A percentile compares a stretch with the other conserved stretches of the same genome.
Evolutionary conservation across 768 basidiomycete species (phyloP).

Genomic region (Filobasidium wieringae): DNA sequence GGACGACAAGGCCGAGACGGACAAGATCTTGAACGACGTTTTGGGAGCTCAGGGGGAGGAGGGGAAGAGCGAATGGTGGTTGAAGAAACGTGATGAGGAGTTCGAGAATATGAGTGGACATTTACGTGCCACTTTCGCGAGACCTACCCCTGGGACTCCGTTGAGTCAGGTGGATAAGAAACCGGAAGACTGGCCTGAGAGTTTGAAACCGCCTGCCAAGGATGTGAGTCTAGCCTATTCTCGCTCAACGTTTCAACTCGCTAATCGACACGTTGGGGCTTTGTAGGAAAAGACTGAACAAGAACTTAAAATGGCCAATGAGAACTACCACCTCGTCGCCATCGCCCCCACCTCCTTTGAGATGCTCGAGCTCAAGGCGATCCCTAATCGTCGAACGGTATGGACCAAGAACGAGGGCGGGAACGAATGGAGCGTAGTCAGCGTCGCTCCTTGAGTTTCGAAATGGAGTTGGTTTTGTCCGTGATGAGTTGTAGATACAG

Average conservation of each 20-base stretch:
- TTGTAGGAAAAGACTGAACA: constrained; percentile 28
- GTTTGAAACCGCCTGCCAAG: constrained; percentile 19
- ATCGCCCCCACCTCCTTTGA: constrained; percentile 26
- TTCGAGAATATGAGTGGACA: constrained; percentile 34
- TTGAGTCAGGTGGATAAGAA: constrained; percentile 21
- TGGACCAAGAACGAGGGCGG: constrained; percentile 13
- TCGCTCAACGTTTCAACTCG: background rate
- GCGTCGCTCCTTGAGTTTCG: constrained; percentile 3
- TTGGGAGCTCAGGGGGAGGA: constrained; percentile 18
- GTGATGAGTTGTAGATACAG: too few species aligned
- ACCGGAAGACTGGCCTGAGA: constrained; percentile 29
- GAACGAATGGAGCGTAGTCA: background rate
- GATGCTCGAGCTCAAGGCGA: constrained; percentile 30
- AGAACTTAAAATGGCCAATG: constrained; percentile 22
- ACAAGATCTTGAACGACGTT: background rate
- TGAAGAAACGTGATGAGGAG: constrained; percentile 22
- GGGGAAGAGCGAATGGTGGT: constrained; percentile 26
- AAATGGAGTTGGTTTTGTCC: too few species aligned
- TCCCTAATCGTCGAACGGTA: constrained; percentile 29
- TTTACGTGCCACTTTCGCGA: constrained; percentile 31
- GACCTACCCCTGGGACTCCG: constrained; percentile 31
- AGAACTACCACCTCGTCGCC: constrained; percentile 31
- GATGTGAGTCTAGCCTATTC: constrained; percentile 21
- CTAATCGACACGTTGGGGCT: background rate
- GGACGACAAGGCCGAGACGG: constrained; percentile 3